phyloP scores from a whole-genome alignment of 2,329 filamentous ascomycete species.

The Xylaria sp. region DNA sequence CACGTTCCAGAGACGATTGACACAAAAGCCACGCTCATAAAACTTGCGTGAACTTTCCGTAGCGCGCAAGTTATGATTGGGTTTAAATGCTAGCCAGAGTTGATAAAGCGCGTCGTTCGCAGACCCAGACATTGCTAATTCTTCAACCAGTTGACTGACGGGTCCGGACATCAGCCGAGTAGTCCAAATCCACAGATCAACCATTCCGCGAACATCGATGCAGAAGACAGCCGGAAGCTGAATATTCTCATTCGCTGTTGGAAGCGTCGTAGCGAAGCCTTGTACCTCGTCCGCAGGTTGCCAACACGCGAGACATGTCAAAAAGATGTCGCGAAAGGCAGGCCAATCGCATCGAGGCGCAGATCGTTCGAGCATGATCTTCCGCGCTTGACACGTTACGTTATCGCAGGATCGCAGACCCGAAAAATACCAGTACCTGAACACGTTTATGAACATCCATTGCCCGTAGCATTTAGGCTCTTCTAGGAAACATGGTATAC shows the following conservation, averaged over 20 bases:
- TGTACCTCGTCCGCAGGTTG: slow-evolving; percentile 10
- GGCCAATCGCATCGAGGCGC: slow-evolving; percentile 16
- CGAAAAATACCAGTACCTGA: slow-evolving; percentile 17
- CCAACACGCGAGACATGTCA: slow-evolving; percentile 18
- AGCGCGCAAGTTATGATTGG: slow-evolving; percentile 14
- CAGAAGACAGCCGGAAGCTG: too few relatives aligned
- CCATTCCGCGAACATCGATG: slow-evolving; percentile 15
- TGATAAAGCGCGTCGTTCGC: neutral
- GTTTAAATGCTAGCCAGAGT: slow-evolving; percentile 12
- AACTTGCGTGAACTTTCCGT: slow-evolving; percentile 13
- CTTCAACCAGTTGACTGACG: slow-evolving; percentile 8
- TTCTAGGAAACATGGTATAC: slow-evolving; percentile 14
- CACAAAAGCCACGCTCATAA: slow-evolving; percentile 17
- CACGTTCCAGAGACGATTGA: slow-evolving; percentile 23
- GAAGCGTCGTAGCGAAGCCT: too few relatives aligned
- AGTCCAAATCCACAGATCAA: slow-evolving; percentile 17
- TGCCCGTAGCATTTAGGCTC: slow-evolving; percentile 19
- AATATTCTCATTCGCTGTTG: too few relatives aligned
- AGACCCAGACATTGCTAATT: slow-evolving; percentile 8
- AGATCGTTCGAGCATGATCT: slow-evolving; percentile 5
- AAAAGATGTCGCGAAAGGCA: slow-evolving; percentile 12
- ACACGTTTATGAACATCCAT: slow-evolving; percentile 10
- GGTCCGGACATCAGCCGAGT: slow-evolving; percentile 9
- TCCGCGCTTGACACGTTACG: slow-evolving; percentile 7
- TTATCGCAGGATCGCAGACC: slow-evolving; percentile 15